phyloP scores from a whole-genome alignment of 805 yeast genomes.

The Sugiyamaella mastotermitis region DNA sequence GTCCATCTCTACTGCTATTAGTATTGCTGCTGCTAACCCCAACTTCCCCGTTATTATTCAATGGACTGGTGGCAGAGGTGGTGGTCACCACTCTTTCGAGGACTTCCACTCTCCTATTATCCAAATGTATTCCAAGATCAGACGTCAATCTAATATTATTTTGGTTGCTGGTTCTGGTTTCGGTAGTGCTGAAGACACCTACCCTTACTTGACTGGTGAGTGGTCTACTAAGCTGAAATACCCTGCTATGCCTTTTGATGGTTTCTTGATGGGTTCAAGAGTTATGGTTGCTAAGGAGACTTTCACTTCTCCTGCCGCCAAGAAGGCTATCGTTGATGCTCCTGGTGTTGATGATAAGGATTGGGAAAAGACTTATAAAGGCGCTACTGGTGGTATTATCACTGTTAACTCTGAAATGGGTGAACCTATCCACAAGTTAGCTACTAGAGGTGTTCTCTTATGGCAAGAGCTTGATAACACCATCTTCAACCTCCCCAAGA shows the following conservation, averaged over 20 bases:
- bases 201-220: slow-evolving; percentile 94
- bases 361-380: slow-evolving; percentile 94
- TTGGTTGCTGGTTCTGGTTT: slow-evolving; percentile 97
- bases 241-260: slow-evolving; percentile 99
- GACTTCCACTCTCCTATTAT: slow-evolving; percentile 97
- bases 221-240: slow-evolving; percentile 86
- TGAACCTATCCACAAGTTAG: slow-evolving; percentile 97
- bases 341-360: slow-evolving; percentile 81
- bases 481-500: slow-evolving; percentile 85
- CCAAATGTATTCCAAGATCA: slow-evolving; percentile 91
- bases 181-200: slow-evolving; percentile 94
- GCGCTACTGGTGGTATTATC: slow-evolving; percentile 93
- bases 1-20: slow-evolving; percentile 76
- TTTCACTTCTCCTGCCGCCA: slow-evolving; percentile 87
- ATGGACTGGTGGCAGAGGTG: slow-evolving; percentile 99
- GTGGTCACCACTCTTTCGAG: slow-evolving; percentile 99
- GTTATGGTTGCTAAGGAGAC: slow-evolving; percentile 98
- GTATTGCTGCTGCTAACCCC: slow-evolving; percentile 94
- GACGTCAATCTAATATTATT: slow-evolving; percentile 84
- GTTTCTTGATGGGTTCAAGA: slow-evolving; percentile 91
- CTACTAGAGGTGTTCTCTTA: slow-evolving; percentile 94
- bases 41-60: slow-evolving; percentile 93
- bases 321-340: slow-evolving; percentile 82
- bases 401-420: slow-evolving; percentile 99
- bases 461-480: slow-evolving; percentile 98